Evolutionary conservation across 2,329 filamentous ascomycete species (phyloP).

Genomic region (Esteya vermicola): DNA sequence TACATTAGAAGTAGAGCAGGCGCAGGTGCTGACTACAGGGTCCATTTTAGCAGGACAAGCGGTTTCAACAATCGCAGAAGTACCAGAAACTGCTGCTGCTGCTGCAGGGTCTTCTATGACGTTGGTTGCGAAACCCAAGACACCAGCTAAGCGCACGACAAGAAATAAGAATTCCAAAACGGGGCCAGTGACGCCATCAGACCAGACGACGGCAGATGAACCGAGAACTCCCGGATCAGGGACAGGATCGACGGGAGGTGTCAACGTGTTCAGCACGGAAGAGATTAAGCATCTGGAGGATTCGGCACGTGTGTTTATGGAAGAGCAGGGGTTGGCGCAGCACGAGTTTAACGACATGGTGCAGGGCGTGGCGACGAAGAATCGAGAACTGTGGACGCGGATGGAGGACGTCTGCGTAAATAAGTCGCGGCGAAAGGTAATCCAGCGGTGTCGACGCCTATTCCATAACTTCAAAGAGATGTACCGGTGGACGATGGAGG

Average conservation of each 20-base stretch:
- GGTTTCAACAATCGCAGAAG: neutral
- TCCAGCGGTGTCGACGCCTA: constrained; percentile 42
- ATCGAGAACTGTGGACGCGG: constrained; percentile 33
- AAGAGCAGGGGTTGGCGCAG: constrained; percentile 27
- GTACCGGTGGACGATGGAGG: constrained; percentile 42
- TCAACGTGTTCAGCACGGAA: constrained; percentile 25
- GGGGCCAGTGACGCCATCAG: too few relatives aligned
- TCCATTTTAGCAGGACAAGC: neutral
- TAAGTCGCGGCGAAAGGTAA: constrained; percentile 37
- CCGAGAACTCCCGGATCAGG: too few relatives aligned
- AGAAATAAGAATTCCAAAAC: too few relatives aligned
- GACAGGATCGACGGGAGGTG: constrained; percentile 11
- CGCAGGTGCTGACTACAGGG: neutral
- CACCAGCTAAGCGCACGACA: too few relatives aligned
- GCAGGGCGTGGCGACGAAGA: constrained; percentile 13
- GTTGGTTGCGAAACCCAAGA: too few relatives aligned
- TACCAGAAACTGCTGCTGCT: too few relatives aligned
- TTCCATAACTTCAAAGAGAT: constrained; percentile 53
- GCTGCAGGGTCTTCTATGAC: too few relatives aligned
- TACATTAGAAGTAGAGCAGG: neutral
- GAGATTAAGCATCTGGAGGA: constrained; percentile 26
- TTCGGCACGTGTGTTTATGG: constrained; percentile 29
- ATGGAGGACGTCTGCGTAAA: constrained; percentile 34
- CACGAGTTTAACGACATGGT: constrained; percentile 32
- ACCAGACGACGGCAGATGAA: too few relatives aligned